phyloP scores from a whole-genome alignment of 208 protist species.

The Leishmania guyanensis region DNA sequence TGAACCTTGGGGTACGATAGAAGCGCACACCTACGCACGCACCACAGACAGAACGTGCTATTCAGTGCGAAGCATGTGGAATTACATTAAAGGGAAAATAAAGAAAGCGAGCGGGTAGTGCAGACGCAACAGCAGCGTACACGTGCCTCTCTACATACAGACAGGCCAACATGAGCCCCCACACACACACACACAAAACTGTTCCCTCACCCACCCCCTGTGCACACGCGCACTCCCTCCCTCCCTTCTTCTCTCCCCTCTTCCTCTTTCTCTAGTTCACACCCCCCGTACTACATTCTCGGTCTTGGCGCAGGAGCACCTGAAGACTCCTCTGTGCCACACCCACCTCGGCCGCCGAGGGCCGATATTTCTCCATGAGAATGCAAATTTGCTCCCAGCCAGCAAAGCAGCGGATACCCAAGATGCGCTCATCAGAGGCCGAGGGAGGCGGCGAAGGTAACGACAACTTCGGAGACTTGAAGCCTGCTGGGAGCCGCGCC shows the following conservation, averaged over 20 bases:
- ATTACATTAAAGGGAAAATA: neutral
- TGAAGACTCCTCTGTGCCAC: slow-evolving; percentile 41
- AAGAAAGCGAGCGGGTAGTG: neutral
- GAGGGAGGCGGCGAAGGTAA: neutral
- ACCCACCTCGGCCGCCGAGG: slow-evolving; percentile 34
- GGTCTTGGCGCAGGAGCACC: slow-evolving; percentile 13
- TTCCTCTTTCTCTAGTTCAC: neutral
- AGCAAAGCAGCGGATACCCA: slow-evolving; percentile 51
- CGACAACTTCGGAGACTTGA: neutral
- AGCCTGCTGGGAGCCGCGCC: neutral
- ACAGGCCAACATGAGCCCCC: neutral
- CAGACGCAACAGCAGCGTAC: neutral
- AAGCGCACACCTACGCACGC: neutral
- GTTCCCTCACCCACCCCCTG: neutral
- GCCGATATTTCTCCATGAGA: slow-evolving; percentile 56
- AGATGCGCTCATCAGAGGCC: slow-evolving; percentile 10
- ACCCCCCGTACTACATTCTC: neutral
- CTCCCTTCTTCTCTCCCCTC: neutral
- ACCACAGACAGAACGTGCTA: neutral
- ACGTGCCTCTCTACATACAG: neutral
- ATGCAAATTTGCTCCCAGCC: slow-evolving; percentile 56
- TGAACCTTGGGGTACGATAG: neutral
- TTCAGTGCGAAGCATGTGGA: neutral
- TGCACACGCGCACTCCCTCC: neutral
- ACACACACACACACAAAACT: neutral